phyloP scores from a whole-genome alignment of 371 early-diverging fungal species.

The Batkoa obscura region DNA sequence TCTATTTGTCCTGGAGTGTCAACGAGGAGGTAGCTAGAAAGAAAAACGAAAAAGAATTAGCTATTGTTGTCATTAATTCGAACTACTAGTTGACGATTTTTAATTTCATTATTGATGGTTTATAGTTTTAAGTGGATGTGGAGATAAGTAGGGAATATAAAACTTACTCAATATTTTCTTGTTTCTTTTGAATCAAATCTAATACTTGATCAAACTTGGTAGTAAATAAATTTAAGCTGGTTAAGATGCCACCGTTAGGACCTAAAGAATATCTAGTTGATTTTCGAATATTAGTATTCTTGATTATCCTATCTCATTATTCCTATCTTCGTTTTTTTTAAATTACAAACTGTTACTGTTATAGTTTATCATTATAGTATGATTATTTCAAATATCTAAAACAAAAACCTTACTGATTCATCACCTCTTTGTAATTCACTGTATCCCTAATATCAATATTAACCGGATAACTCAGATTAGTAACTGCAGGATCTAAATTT shows the following conservation, averaged over 20 bases:
- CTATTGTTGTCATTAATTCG: not conserved
- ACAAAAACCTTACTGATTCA: slow-evolving; percentile 67
- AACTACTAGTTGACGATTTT: no score
- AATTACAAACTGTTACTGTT: no score
- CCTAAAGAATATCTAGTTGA: slow-evolving; percentile 68
- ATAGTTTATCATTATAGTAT: no score
- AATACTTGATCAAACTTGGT: slow-evolving; percentile 93
- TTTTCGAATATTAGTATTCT: no score
- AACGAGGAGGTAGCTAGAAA: slow-evolving; percentile 57
- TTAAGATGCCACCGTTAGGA: slow-evolving; percentile 98
- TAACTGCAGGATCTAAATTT: slow-evolving; percentile 98
- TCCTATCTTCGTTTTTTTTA: no score
- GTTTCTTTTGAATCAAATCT: slow-evolving; percentile 63
- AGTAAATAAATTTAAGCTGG: slow-evolving; percentile 91
- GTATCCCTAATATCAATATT: slow-evolving; percentile 98
- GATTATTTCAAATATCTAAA: no score
- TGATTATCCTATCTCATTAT: no score
- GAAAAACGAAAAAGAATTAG: not conserved
- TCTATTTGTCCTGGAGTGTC: slow-evolving; percentile 99
- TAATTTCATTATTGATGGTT: no score
- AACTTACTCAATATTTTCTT: slow-evolving; percentile 42
- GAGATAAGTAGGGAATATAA: slow-evolving; percentile 4
- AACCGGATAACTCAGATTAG: slow-evolving; percentile 76
- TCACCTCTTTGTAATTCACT: slow-evolving; percentile 96
- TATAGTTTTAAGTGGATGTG: not conserved